Base-by-base conservation (phyloP, 331 rosid genomes). In the Malus hybrid region DNA sequence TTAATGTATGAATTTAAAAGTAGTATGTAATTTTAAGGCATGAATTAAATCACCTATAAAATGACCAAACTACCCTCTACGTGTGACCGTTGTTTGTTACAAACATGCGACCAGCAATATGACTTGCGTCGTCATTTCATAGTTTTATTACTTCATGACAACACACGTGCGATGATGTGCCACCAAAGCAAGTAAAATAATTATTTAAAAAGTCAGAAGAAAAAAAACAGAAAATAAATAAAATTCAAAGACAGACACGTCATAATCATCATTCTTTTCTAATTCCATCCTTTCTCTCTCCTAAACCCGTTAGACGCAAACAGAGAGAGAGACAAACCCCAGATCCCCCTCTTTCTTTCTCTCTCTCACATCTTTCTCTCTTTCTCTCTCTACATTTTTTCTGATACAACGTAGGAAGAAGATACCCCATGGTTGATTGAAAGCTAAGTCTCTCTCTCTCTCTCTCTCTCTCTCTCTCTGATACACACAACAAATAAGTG, bases 361-460 rank as follows among this genome's bases (percentile, higher is more conserved):
- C 59, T 31, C 29, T 73, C 22, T 22, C 22, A 22, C 22, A 22
- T 22, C 22, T 22, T 22, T 10, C 56, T 2, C 19, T 1, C 55
- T 48, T 48, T 50, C 57, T 16, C 57, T 52, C 57, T 16, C 57
- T 18, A 52, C 57, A 52, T 52, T 6, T 59, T 52, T 52, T 52
- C 57, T 52, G 20, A 55, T 54, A 36, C 67, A 71, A 80, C 75
- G 67, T 59, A 34, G 46, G 57, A 52, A 52, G 57, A 36, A 86
- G 72, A 77, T 70, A 65, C 77, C 63, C 57, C 72, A 74, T 77
- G 82, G 76, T 88, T 84, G 93, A 86, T 94, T 92, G 90, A 88
- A 86, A 90, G 92, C 96, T 59, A 95, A 92, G 92, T 92, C 88
- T 86, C 87, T 86, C 71, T 66, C 60, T 70, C 46, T 83, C 82